Conservation (phyloP, 2,329 filamentous ascomycete species). For the Pseudogymnoascus sp. region DNA sequence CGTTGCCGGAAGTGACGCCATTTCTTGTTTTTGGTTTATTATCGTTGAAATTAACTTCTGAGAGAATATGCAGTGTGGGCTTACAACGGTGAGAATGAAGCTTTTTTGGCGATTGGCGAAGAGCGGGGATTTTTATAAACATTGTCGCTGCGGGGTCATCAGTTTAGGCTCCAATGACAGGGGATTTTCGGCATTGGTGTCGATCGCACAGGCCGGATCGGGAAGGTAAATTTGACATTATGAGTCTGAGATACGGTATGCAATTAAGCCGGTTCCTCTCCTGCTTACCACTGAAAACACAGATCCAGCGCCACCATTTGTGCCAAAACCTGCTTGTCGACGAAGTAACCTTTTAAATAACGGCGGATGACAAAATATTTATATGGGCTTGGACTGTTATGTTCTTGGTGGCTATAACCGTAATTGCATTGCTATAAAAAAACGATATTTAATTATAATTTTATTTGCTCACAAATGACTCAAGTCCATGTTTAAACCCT, state of each 20-base stretch:
- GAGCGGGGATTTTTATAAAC: not conserved
- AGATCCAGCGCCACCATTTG: not conserved
- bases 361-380: too few relatives aligned
- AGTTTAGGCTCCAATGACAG: not conserved
- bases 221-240: not conserved
- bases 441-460: too few relatives aligned
- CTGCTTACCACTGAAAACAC: not conserved
- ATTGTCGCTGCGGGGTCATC: not conserved
- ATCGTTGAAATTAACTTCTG: not conserved
- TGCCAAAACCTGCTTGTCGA: not conserved
- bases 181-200: not conserved
- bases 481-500: too few relatives aligned
- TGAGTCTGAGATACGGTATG: not conserved
- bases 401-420: too few relatives aligned
- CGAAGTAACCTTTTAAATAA: not conserved
- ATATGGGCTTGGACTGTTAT: too few relatives aligned
- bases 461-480: too few relatives aligned
- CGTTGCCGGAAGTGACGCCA: constrained; percentile 11
- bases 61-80: not conserved
- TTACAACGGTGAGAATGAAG: not conserved
- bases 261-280: not conserved
- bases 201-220: not conserved
- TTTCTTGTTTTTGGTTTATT: not conserved
- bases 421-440: too few relatives aligned
- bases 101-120: not conserved